phyloP scores from a whole-genome alignment of 2,329 filamentous ascomycete species.

The Trichoderma hamatum region DNA sequence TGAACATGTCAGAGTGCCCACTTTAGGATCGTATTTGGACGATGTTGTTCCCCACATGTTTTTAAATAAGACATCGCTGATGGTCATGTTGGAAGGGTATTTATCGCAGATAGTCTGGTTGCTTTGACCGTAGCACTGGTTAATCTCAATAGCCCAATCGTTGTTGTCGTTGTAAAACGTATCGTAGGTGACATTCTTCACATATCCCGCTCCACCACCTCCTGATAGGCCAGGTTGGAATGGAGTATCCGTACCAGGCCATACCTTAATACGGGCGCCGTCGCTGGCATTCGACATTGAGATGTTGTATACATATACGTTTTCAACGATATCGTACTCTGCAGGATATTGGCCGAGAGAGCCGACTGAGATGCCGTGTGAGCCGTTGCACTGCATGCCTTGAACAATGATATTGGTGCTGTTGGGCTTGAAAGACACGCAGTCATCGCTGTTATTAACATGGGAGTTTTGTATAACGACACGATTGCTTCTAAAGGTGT shows the following conservation, averaged over 20 bases:
- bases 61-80: slow-evolving; percentile 10
- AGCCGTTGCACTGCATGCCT: slow-evolving; percentile 9
- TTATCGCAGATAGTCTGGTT: slow-evolving; percentile 13
- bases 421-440: slow-evolving; percentile 15
- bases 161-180: slow-evolving; percentile 10
- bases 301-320: slow-evolving; percentile 11
- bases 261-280: slow-evolving; percentile 2
- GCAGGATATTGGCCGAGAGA: slow-evolving; percentile 13
- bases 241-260: slow-evolving; percentile 12
- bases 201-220: slow-evolving; percentile 10
- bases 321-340: slow-evolving; percentile 7
- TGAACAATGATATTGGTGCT: slow-evolving; percentile 17
- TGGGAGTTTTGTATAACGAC: slow-evolving; percentile 7
- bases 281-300: slow-evolving; percentile 10
- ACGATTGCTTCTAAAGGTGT: neutral
- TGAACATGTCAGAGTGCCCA: slow-evolving; percentile 13
- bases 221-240: slow-evolving; percentile 10
- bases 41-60: slow-evolving; percentile 16
- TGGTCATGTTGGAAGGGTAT: slow-evolving; percentile 10
- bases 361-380: slow-evolving; percentile 8
- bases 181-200: slow-evolving; percentile 13
- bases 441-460: slow-evolving; percentile 13
- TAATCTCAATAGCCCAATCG: slow-evolving; percentile 19
- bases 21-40: neutral
- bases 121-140: slow-evolving; percentile 18